Evolutionary conservation across 805 yeast genomes (phyloP).

Genomic region (Tetrapisispora pingtungensis): DNA sequence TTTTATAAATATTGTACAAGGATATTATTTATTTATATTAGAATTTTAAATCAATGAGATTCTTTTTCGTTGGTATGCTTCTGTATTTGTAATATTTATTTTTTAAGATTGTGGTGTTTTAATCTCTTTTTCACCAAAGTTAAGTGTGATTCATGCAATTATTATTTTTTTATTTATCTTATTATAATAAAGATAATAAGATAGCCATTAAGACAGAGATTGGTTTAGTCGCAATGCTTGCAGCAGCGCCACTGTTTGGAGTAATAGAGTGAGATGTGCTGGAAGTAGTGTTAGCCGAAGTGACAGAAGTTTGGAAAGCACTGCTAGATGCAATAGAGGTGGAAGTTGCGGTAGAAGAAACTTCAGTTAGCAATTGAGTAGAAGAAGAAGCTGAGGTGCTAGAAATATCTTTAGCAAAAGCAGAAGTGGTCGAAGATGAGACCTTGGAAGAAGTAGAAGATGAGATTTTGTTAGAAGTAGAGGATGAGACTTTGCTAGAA

Average conservation of each 20-base stretch:
- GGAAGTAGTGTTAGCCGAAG: not conserved
- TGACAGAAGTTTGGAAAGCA: not conserved
- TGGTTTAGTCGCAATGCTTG: not conserved
- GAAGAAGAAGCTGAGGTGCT: not conserved
- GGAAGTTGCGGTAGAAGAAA: not conserved
- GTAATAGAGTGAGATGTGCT: not conserved
- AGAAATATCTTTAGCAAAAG: not conserved
- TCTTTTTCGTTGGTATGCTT: not conserved
- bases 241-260: not conserved
- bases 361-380: not conserved
- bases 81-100: too few species aligned
- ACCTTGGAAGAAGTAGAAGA: not conserved
- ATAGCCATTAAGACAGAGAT: not conserved
- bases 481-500: slow-evolving; percentile 3
- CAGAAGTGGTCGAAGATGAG: too few species aligned
- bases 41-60: too few species aligned
- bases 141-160: not conserved
- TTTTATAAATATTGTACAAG: too few species aligned
- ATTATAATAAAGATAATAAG: not conserved
- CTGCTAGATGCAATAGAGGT: not conserved
- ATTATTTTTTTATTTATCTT: too few species aligned
- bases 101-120: too few species aligned
- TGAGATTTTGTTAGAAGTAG: slow-evolving; percentile 4
- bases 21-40: too few species aligned
- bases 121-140: not conserved